Evolutionary conservation across 2,329 filamentous ascomycete species (phyloP).

Genomic region (Pseudocercospora pini-densiflorae): DNA sequence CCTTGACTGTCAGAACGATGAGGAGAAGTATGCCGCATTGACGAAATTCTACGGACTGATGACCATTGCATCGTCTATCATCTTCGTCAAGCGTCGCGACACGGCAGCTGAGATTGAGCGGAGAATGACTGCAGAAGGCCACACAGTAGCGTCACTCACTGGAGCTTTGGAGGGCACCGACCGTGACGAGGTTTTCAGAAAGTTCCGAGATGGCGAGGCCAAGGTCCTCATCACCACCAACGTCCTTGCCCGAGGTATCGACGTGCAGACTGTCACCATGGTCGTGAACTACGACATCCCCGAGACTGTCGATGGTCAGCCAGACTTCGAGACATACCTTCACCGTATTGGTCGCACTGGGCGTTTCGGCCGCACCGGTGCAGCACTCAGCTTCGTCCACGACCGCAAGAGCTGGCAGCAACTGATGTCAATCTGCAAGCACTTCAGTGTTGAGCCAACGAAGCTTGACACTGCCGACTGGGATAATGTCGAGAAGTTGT

Average conservation of each 20-base stretch:
- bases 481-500: constrained; percentile 83
- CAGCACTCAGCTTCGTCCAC: constrained; percentile 93
- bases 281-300: constrained; percentile 88
- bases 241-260: constrained; percentile 92
- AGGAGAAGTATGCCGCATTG: constrained; percentile 84
- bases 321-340: constrained; percentile 93
- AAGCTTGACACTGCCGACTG: constrained; percentile 85
- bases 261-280: constrained; percentile 90
- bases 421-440: constrained; percentile 76
- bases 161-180: constrained; percentile 83
- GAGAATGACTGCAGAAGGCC: constrained; percentile 85
- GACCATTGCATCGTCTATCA: constrained; percentile 96
- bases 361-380: constrained; percentile 93
- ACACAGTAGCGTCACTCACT: constrained; percentile 88
- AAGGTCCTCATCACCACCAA: constrained; percentile 99
- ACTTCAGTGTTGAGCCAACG: constrained; percentile 81
- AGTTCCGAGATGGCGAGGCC: constrained; percentile 82
- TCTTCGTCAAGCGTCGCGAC: constrained; percentile 93
- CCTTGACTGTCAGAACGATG: constrained; percentile 83
- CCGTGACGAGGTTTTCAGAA: constrained; percentile 81
- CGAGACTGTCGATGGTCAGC: constrained; percentile 63
- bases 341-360: constrained; percentile 98
- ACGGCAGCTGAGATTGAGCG: constrained; percentile 84
- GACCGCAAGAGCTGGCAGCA: constrained; percentile 81
- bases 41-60: constrained; percentile 94